Evolutionary conservation across 306 rosid species (phyloP), one percentile per base, ranked within the genome.

Genomic region (Lupinus albus): DNA sequence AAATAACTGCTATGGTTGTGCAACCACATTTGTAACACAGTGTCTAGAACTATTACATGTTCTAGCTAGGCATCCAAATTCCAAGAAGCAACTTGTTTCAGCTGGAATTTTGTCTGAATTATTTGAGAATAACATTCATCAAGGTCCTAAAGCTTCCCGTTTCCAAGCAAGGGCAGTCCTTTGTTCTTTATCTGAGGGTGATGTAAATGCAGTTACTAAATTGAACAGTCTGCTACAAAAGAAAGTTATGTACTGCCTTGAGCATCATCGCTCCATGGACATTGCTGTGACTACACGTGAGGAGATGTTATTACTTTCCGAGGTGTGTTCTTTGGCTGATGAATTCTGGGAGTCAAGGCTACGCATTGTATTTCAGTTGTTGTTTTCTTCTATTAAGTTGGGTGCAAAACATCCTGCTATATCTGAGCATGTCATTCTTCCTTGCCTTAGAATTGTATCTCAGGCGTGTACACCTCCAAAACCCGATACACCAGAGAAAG

Each of bases 351-450:
- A 94, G 73, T 91, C 97, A 67, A 94, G 99, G 72, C 75, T 94
- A 61, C 97, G 99, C 36, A 76, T 94, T 59, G 97, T 94, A 64
- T 94, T 94, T 80, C 97, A 90, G 86, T 82, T 94, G 68, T 66
- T 94, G 77, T 94, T 94, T 85, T 90, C 99, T 20, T 90, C 99
- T 56, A 94, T 94, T 47, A 90, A 89, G 82, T 71, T 88, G 80
- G 99, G 99, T 79, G 99, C 99, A 65, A 94, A 94, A 58, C 99
- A 94, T 82, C 97, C 99, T 65, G 96, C 97, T 65, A 86, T 94
- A 67, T 80, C 99, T 61, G 99, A 94, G 85, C 96, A 94, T 75
- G 83, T 94, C 62, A 90, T 94, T 84, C 99, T 90, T 81, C 92
- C 99, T 80, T 88, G 97, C 79, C 82, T 94, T 62, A 85, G 99